phyloP scores from a whole-genome alignment of 768 basidiomycete genomes.

The Suillus weaverae region DNA sequence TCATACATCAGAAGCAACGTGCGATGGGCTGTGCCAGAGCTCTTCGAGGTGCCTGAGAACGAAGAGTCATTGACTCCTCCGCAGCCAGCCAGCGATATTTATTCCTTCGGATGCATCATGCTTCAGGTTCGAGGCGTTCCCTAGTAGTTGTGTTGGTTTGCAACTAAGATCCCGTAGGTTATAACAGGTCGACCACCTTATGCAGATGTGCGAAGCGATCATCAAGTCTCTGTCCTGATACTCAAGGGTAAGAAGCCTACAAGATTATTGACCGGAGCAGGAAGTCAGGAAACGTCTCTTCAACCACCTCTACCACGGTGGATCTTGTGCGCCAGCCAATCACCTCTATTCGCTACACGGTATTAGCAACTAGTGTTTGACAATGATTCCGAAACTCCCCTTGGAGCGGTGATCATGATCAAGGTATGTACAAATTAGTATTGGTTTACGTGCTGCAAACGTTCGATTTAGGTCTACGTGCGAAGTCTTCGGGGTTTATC shows the following conservation, averaged over 20 bases:
- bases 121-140: conserved; percentile 20
- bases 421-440: not conserved
- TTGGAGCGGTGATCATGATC: not conserved
- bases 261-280: conserved; percentile 2
- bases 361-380: not conserved
- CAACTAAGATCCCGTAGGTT: conserved; percentile 9
- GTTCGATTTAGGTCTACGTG: not conserved
- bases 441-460: not conserved
- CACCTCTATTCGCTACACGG: not conserved
- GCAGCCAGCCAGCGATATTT: conserved; percentile 18
- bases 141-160: not conserved
- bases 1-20: conserved; percentile 24
- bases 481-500: not conserved
- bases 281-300: not conserved
- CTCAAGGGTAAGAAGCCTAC: conserved; percentile 11
- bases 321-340: not conserved
- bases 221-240: conserved; percentile 26
- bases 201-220: conserved; percentile 17
- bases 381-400: not conserved
- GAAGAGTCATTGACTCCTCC: not conserved
- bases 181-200: conserved; percentile 29
- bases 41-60: conserved; percentile 32
- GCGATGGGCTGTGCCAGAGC: conserved; percentile 45
- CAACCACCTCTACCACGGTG: not conserved
- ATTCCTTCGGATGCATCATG: conserved; percentile 32